Evolutionary conservation across 2,329 filamentous ascomycete species (phyloP).

Genomic region (Gnomoniopsis sp.): DNA sequence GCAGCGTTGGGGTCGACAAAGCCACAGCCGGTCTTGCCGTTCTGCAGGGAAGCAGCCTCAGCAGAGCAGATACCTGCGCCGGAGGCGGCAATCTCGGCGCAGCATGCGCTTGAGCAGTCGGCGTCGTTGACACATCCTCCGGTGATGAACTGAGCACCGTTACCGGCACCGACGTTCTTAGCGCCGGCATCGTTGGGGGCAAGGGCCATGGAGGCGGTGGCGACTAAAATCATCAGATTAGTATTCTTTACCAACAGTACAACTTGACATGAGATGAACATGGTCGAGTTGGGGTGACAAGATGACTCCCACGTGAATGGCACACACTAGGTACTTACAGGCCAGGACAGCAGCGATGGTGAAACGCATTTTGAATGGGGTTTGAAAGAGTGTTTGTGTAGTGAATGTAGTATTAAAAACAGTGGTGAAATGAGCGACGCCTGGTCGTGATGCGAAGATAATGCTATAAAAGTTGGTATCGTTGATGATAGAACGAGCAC

Average conservation of each 20-base stretch:
- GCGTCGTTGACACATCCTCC: slow-evolving; percentile 30
- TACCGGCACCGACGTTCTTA: slow-evolving; percentile 27
- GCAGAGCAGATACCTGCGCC: slow-evolving; percentile 30
- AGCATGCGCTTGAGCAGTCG: slow-evolving; percentile 28
- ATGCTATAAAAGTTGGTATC: background rate
- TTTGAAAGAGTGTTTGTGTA: background rate
- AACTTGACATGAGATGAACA: too few relatives aligned
- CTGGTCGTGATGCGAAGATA: background rate
- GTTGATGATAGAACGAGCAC: background rate
- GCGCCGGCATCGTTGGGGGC: slow-evolving; percentile 30
- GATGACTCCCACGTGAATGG: background rate
- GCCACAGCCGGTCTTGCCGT: slow-evolving; percentile 31
- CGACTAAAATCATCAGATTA: background rate
- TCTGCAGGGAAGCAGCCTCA: slow-evolving; percentile 27
- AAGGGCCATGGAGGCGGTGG: slow-evolving; percentile 23
- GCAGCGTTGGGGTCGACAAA: slow-evolving; percentile 30
- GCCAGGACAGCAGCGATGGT: slow-evolving; percentile 8
- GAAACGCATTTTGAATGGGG: slow-evolving; percentile 9
- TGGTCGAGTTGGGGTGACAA: accelerated
- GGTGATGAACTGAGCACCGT: slow-evolving; percentile 30
- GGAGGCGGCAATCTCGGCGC: slow-evolving; percentile 24
- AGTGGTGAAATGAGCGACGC: slow-evolving; percentile 4
- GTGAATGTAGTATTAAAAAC: slow-evolving; percentile 3
- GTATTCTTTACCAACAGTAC: background rate
- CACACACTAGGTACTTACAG: background rate